Evolutionary conservation across 1,139 yeast genomes (phyloP), one percentile per base, ranked within the genome.

Genomic region (Keqinozyma sinolaborantium): DNA sequence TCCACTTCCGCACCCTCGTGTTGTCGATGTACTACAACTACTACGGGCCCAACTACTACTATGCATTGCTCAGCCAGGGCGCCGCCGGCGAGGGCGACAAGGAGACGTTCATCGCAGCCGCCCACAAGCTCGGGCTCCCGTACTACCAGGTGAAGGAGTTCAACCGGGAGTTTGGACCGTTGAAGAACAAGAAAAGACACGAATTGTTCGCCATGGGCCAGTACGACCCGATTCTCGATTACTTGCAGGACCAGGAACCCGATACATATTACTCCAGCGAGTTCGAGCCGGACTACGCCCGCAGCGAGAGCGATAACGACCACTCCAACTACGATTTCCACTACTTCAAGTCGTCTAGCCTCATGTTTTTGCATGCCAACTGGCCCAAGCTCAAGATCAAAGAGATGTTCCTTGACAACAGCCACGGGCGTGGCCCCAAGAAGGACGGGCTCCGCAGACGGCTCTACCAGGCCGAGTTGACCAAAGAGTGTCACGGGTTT

Each of bases 31-130:
- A 77, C 47, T 79, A 79, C 50, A 78, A 78, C 43, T 55, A 58
- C 29, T 65, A 66, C 51, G 82, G 82, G 0, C 21, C 21, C 10
- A 58, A 62, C 5, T 53, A 50, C 38, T 64, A 53, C 40, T 56
- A 61, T 36, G 43, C 51, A 14, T 47, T 65, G 34, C 38, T 65
- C 4, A 60, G 53, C 42, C 70, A 62, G 47, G 70, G 70, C 13
- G 56, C 58, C 2, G 60, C 57, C 7, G 81, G 81, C 29, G 77
- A 75, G 49, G 82, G 82, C 41, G 82, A 76, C 48, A 78, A 78
- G 46, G 84, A 79, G 44, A 78, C 83, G 0, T 72, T 77, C 39
- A 64, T 73, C 28, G 77, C 81, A 1, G 83, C 83, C 3, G 78
- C 83, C 14, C 73, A 72, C 39, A 70, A 59, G 18, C 58, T 73